Conservation (phyloP, 805 yeast genomes). For the Sugiyamaella smithiae region DNA sequence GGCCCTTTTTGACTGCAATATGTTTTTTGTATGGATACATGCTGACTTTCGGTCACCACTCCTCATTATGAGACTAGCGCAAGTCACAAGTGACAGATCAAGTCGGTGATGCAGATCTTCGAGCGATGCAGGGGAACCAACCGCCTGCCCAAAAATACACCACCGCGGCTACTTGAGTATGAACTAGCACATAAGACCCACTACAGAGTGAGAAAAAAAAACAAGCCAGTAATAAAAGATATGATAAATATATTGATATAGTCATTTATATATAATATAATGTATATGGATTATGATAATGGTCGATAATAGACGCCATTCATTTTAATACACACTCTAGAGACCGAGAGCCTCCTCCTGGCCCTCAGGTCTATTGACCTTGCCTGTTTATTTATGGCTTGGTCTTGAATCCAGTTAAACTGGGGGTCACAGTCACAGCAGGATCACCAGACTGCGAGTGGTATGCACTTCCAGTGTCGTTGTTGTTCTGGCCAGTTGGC, state of each 20-base stretch:
- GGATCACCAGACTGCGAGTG: slow-evolving; percentile 23
- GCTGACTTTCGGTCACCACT: not conserved
- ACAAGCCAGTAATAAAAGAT: no score
- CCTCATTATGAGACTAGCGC: not conserved
- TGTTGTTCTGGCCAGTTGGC: slow-evolving; percentile 76
- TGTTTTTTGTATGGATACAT: slow-evolving; percentile 4
- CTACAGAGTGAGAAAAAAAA: no score
- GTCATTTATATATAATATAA: not conserved
- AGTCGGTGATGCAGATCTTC: not conserved
- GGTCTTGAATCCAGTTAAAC: slow-evolving; percentile 31
- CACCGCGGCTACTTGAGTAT: no score
- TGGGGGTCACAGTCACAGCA: slow-evolving; percentile 52
- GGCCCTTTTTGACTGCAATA: not conserved
- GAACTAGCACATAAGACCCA: no score
- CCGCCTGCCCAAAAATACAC: no score
- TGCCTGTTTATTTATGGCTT: slow-evolving; percentile 23
- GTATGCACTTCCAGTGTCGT: slow-evolving; percentile 59
- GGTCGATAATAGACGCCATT: not conserved
- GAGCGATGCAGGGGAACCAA: not conserved
- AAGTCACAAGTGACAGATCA: not conserved
- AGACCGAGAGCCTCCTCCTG: not conserved
- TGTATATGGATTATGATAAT: not conserved
- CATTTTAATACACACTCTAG: not conserved
- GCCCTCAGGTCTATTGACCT: no score
- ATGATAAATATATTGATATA: slow-evolving; percentile 2